phyloP scores from a whole-genome alignment of 768 basidiomycete species.

The Pleurotus eryngii region DNA sequence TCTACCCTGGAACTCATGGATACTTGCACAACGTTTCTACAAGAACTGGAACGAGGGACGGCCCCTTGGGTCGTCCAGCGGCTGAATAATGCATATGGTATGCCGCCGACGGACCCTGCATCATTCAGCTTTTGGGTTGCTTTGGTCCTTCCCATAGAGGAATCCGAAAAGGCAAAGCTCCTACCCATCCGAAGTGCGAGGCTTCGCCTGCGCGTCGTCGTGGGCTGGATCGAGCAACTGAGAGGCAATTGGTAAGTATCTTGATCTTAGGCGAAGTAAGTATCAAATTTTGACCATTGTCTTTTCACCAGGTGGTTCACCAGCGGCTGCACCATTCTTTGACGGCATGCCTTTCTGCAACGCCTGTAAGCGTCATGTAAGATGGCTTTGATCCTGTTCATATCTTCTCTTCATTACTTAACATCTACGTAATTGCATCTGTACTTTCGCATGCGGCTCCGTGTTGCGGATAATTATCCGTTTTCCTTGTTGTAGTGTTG shows the following conservation, averaged over 20 bases:
- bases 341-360: conserved; percentile 6
- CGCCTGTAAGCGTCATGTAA: too few species aligned
- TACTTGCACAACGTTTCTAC: conserved; percentile 42
- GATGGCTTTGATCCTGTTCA: not conserved
- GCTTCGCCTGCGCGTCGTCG: conserved; percentile 78
- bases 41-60: conserved; percentile 53
- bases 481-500: too few species aligned
- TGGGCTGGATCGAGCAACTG: conserved; percentile 88
- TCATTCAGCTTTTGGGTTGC: conserved; percentile 90
- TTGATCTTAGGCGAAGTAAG: conserved; percentile 23
- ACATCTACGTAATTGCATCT: not conserved
- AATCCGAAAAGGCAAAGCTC: conserved; percentile 83
- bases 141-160: conserved; percentile 85
- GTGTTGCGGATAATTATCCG: too few species aligned
- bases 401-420: not conserved
- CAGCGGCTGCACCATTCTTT: conserved; percentile 60
- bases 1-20: conserved; percentile 53
- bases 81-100: conserved; percentile 72
- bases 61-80: conserved; percentile 95
- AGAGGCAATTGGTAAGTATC: conserved; percentile 44
- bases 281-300: conserved; percentile 14
- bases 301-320: conserved; percentile 63
- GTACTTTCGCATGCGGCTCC: too few species aligned
- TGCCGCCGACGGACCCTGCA: conserved; percentile 47
- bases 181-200: conserved; percentile 77